phyloP scores from a whole-genome alignment of 2,329 filamentous ascomycete species.

The Bipolaris gigantea region DNA sequence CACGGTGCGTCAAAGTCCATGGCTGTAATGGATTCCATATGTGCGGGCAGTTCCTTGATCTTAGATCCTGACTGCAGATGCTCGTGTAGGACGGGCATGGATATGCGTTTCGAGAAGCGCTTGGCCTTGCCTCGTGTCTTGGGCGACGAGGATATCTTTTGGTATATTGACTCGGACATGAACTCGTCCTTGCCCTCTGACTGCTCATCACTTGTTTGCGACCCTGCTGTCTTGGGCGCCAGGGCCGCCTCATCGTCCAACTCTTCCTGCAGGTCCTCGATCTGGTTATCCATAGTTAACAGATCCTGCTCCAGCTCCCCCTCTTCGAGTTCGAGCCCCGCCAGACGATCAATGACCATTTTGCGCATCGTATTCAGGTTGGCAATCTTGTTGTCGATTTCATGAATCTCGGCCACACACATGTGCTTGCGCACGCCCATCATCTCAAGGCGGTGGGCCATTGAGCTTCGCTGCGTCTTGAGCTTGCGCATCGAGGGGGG shows the following conservation, averaged over 20 bases:
- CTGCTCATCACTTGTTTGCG: slow-evolving; percentile 53
- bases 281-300: slow-evolving; percentile 61
- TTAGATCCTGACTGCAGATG: slow-evolving; percentile 87
- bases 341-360: slow-evolving; percentile 85
- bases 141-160: slow-evolving; percentile 71
- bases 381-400: slow-evolving; percentile 95
- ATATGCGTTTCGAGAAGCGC: slow-evolving; percentile 68
- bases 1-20: slow-evolving; percentile 98
- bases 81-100: slow-evolving; percentile 93
- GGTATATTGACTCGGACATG: slow-evolving; percentile 98
- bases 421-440: slow-evolving; percentile 93
- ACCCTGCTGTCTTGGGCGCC: slow-evolving; percentile 46
- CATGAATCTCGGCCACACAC: slow-evolving; percentile 92
- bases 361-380: slow-evolving; percentile 91
- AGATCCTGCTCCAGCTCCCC: slow-evolving; percentile 84
- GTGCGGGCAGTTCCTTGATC: slow-evolving; percentile 86
- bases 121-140: slow-evolving; percentile 55
- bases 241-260: slow-evolving; percentile 54
- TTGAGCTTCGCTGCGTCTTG: slow-evolving; percentile 75
- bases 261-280: slow-evolving; percentile 66
- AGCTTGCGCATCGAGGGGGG: slow-evolving; percentile 72
- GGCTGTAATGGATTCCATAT: slow-evolving; percentile 84
- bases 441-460: slow-evolving; percentile 88
- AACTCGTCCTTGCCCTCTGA: slow-evolving; percentile 64
- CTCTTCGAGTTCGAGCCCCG: slow-evolving; percentile 87